Conservation (phyloP, 2,329 filamentous ascomycete genomes). For the Ustulina deusta region DNA sequence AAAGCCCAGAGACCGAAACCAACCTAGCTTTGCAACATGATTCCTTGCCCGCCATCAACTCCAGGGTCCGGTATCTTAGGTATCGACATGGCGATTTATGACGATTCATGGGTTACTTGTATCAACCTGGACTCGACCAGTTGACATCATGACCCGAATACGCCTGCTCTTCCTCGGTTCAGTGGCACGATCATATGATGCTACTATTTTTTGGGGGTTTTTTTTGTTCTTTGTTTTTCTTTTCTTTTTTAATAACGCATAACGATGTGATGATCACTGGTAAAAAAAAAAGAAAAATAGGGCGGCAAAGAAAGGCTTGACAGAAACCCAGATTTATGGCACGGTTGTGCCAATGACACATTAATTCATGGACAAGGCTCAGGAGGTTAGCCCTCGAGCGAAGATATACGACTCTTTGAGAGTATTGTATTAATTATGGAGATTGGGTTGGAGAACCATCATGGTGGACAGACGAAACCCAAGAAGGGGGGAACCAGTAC, state of each 20-base stretch:
- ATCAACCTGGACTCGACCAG: neutral
- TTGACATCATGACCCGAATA: neutral
- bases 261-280: slow-evolving; percentile 33
- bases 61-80: neutral
- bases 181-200: neutral
- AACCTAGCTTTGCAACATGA: slow-evolving; percentile 44
- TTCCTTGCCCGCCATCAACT: neutral
- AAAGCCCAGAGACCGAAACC: slow-evolving; percentile 48
- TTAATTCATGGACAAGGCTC: slow-evolving; percentile 20
- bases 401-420: slow-evolving; percentile 1
- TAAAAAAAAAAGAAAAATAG: slow-evolving; percentile 24
- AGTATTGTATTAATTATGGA: slow-evolving; percentile 3
- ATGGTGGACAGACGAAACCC: neutral
- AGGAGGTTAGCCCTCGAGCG: neutral
- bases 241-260: slow-evolving; percentile 26
- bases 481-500: slow-evolving; percentile 8
- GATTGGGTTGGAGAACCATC: neutral
- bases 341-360: slow-evolving; percentile 1
- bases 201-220: neutral
- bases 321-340: neutral
- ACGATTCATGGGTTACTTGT: neutral
- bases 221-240: slow-evolving; percentile 1
- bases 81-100: neutral
- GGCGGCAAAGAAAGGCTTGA: slow-evolving; percentile 16
- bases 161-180: neutral